Evolutionary conservation across 2,329 filamentous ascomycete species (phyloP).

Genomic region (Rhynchosporium secalis): DNA sequence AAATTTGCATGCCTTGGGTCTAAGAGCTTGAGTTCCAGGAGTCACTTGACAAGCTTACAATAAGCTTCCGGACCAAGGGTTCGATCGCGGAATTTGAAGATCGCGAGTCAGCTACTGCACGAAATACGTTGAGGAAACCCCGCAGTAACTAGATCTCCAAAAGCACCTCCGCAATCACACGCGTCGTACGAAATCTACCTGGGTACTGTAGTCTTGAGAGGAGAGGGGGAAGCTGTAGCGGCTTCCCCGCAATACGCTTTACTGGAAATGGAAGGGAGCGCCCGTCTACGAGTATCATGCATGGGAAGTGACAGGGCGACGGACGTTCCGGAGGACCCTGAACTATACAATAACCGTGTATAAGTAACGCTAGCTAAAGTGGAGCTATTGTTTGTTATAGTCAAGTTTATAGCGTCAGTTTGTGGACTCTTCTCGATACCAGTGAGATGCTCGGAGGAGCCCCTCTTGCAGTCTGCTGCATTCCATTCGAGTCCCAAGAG

Average conservation of each 20-base stretch:
- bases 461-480: no score
- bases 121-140: no score
- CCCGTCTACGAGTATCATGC: neutral
- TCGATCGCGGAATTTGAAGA: neutral
- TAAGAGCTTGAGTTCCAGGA: conserved; percentile 12
- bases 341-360: neutral
- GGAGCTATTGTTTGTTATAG: neutral
- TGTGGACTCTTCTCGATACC: no score
- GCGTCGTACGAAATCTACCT: neutral
- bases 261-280: conserved; percentile 1
- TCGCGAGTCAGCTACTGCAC: no score
- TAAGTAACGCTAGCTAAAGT: neutral
- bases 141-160: no score
- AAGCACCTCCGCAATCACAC: no score
- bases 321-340: neutral
- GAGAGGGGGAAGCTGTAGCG: neutral
- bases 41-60: conserved; percentile 11
- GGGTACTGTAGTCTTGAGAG: neutral
- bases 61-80: conserved; percentile 20
- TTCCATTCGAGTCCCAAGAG: no score
- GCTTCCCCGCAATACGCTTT: conserved; percentile 24
- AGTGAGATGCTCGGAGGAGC: no score
- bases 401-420: neutral
- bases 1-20: no score
- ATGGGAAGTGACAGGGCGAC: neutral